Evolutionary conservation across 495 filamentous ascomycete species (phyloP), one percentile per base, ranked within the genome.

Genomic region (Podospora tetraspora): DNA sequence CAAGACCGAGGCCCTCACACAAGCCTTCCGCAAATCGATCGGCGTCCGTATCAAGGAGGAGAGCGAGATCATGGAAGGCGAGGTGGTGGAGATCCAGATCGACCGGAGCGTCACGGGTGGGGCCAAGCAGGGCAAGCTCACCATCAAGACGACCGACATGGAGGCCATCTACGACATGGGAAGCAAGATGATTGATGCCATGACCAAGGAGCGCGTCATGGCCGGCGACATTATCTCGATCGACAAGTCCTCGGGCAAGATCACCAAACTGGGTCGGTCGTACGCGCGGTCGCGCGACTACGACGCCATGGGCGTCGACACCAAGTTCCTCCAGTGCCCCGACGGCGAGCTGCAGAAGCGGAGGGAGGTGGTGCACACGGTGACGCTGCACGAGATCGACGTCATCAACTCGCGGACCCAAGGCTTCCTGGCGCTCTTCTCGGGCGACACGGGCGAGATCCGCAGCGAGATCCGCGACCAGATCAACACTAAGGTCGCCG

Each of bases 81-180:
- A 99, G 79, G 96, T 98, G 0, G 96, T 99, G 62, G 95, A 99
- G 81, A 98, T 99, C 70, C 96, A 98, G 79, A 98, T 97, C 71
- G 95, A 99, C 79, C 87, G 96, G 62, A 97, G 93, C 72, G 91
- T 99, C 25, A 98, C 95, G 3, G 95, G 95, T 43, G 91, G 91
- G 78, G 93, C 92, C 77, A 97, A 97, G 84, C 94, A 97, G 85
- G 95, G 95, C 72, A 99, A 98, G 79, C 90, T 99, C 70, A 99
- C 95, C 10, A 97, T 99, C 80, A 99, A 98, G 79, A 99, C 95
- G 22, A 97, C 94, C 72, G 96, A 99, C 76, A 99, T 99, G 95
- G 95, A 99, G 80, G 97, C 95, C 22, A 92, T 98, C 72, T 99
- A 97, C 84, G 95, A 99, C 72, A 95, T 99, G 92, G 95, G 95